Conservation (phyloP, 805 yeast species). For the Candida coquimbonensis region DNA sequence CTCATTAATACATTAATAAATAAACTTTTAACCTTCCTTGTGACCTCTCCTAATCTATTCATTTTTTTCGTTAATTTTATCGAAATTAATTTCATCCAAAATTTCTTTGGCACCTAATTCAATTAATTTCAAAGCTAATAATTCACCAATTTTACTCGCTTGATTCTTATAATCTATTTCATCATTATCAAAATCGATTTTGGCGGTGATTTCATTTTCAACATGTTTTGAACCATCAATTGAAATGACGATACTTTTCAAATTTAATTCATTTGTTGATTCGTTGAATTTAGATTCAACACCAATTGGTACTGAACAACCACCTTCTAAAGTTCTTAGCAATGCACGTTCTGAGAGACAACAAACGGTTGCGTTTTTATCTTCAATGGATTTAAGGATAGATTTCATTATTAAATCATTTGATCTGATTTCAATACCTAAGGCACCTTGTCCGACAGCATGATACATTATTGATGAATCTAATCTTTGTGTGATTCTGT, state of each 20-base stretch:
- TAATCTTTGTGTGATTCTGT: slow-evolving; percentile 67
- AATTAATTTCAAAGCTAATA: slow-evolving; percentile 60
- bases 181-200: slow-evolving; percentile 17
- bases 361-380: slow-evolving; percentile 58
- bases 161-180: slow-evolving; percentile 39
- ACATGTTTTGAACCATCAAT: slow-evolving; percentile 75
- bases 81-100: slow-evolving; percentile 71
- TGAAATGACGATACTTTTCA: slow-evolving; percentile 72
- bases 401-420: slow-evolving; percentile 52
- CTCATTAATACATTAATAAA: no score
- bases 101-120: slow-evolving; percentile 78
- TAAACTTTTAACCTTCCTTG: no score
- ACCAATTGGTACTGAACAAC: slow-evolving; percentile 97
- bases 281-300: slow-evolving; percentile 56
- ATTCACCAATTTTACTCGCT: slow-evolving; percentile 63
- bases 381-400: slow-evolving; percentile 59
- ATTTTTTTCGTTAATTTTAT: slow-evolving; percentile 38
- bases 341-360: slow-evolving; percentile 86
- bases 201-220: slow-evolving; percentile 38
- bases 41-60: slow-evolving; percentile 13
- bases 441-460: slow-evolving; percentile 99
- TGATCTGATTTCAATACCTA: slow-evolving; percentile 83
- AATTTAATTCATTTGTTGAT: slow-evolving; percentile 36
- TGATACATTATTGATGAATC: slow-evolving; percentile 79
- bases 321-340: slow-evolving; percentile 89